These are phyloP conservation scores for Rhizophora apiculata DNA, from an alignment of 345 rosid species.

Conservation along the genomic window DNA sequence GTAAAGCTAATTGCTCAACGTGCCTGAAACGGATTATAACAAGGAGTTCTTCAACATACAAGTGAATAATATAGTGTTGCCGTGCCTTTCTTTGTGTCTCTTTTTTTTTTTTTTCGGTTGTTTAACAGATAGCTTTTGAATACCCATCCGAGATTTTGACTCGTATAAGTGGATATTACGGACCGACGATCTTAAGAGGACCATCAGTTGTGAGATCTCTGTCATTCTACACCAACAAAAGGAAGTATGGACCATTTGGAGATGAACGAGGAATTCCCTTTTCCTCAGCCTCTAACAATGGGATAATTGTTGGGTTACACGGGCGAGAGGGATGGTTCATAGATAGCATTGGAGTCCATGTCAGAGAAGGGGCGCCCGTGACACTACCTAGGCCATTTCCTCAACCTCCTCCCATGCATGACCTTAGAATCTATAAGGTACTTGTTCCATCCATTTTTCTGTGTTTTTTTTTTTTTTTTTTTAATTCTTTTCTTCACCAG, in stretches of 20 bases:
- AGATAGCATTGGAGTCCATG: slow-evolving; percentile 30
- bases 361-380: slow-evolving; percentile 8
- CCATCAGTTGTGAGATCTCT: slow-evolving; percentile 19
- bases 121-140: slow-evolving; percentile 21
- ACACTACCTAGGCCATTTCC: neutral
- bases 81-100: no score
- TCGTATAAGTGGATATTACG: slow-evolving; percentile 26
- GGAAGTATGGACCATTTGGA: slow-evolving; percentile 33
- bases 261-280: slow-evolving; percentile 27
- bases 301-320: slow-evolving; percentile 26
- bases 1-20: neutral
- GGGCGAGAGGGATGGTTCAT: slow-evolving; percentile 23
- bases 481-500: no score
- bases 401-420: neutral
- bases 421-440: neutral
- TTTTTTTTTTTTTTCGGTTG: neutral
- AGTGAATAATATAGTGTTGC: no score
- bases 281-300: slow-evolving; percentile 18
- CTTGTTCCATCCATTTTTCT: no score
- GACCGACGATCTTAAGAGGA: slow-evolving; percentile 22
- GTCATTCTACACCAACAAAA: slow-evolving; percentile 26
- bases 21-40: neutral
- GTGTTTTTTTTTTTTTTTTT: no score
- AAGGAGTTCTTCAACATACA: neutral
- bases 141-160: slow-evolving; percentile 28